Percentiles rank a stretch among this genome's conserved stretches.
Conservation (phyloP, 2,329 filamentous ascomycete species). For the Penicillium sp. region DNA sequence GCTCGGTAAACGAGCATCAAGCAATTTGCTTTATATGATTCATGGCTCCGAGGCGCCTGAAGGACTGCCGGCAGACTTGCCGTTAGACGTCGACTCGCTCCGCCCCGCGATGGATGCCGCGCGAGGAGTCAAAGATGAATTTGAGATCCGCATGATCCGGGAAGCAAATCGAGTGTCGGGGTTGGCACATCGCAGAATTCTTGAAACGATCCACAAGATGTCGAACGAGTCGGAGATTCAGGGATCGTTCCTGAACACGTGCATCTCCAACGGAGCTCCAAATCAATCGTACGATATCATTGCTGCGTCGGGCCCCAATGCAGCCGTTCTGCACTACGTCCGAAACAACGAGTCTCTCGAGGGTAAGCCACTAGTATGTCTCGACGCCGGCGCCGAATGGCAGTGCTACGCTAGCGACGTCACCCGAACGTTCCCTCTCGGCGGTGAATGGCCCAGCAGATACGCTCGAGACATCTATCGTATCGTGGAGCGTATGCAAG, state of each 20-base stretch:
- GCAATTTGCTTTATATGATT: conserved; percentile 32
- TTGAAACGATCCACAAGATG: conserved; percentile 57
- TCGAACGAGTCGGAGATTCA: conserved; percentile 78
- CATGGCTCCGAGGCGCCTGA: conserved; percentile 33
- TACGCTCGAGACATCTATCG: conserved; percentile 72
- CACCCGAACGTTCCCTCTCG: conserved; percentile 82
- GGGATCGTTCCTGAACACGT: conserved; percentile 69
- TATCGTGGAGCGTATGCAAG: conserved; percentile 82
- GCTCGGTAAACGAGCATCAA: conserved; percentile 21
- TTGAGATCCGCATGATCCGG: conserved; percentile 66
- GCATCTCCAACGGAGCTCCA: conserved; percentile 66
- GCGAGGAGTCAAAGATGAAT: conserved; percentile 67
- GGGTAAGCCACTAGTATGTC: conserved; percentile 69
- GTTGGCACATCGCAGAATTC: conserved; percentile 59
- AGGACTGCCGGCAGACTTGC: conserved; percentile 13
- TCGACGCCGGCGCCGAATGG: conserved; percentile 79
- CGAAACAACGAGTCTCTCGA: conserved; percentile 65
- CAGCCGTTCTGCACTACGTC: conserved; percentile 82
- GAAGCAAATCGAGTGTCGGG: conserved; percentile 66
- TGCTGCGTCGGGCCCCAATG: conserved; percentile 71
- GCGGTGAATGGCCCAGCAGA: conserved; percentile 53
- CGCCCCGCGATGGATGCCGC: conserved; percentile 58
- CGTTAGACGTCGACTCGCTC: conserved; percentile 26
- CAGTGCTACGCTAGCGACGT: conserved; percentile 66
- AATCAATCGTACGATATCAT: conserved; percentile 87